Percentiles rank a stretch among this genome's conserved stretches.
phyloP scores from a whole-genome alignment of 2,329 filamentous ascomycete genomes.

The Annulohypoxylon truncatum region DNA sequence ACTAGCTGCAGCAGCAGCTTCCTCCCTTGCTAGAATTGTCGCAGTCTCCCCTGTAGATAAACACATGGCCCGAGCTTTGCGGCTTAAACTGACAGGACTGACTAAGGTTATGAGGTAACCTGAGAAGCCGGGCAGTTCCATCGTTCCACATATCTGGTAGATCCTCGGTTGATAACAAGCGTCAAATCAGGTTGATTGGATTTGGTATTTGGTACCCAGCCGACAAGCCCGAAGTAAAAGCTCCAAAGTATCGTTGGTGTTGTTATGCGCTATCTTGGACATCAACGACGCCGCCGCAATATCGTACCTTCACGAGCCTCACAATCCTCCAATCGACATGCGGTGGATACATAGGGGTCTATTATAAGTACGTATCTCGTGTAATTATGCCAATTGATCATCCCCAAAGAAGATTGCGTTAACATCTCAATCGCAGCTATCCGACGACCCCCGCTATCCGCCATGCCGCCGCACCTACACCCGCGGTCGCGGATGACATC shows the following conservation, averaged over 20 bases:
- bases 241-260: conserved; percentile 1
- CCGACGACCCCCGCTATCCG: conserved; percentile 9
- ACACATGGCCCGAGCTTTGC: conserved; percentile 16
- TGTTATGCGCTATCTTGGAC: conserved; percentile 4
- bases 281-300: background rate
- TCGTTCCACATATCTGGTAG: conserved; percentile 12
- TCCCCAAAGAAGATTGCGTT: background rate
- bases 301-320: conserved; percentile 4
- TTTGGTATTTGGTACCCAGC: conserved; percentile 15
- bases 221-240: conserved; percentile 9
- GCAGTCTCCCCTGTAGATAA: background rate
- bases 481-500: conserved; percentile 93
- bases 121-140: background rate
- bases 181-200: conserved; percentile 36
- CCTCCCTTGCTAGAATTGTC: conserved; percentile 11
- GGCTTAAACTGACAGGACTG: conserved; percentile 15
- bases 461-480: conserved; percentile 89
- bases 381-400: conserved; percentile 15
- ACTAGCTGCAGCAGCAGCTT: conserved; percentile 23
- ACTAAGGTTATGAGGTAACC: background rate
- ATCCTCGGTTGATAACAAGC: conserved; percentile 29
- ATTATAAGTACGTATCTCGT: conserved; percentile 20
- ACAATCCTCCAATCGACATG: conserved; percentile 27
- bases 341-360: conserved; percentile 8
- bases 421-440: conserved; percentile 15